phyloP scores from a whole-genome alignment of 352 stramenopile species.

The Globisporangium carolinianum region DNA sequence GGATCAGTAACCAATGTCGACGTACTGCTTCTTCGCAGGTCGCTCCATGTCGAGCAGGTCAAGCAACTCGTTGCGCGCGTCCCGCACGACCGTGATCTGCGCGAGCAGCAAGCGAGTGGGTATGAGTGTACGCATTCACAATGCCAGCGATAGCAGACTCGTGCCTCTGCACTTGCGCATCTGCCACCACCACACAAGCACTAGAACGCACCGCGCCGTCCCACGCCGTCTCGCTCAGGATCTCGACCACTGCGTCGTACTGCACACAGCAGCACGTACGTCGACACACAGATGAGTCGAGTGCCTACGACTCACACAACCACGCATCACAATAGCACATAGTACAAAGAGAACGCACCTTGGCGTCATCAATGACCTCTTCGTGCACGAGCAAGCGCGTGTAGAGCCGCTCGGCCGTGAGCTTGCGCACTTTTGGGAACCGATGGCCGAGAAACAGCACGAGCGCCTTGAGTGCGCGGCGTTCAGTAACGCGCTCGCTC shows the following conservation, averaged over 20 bases:
- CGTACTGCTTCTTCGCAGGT: conserved; percentile 53
- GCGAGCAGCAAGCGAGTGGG: no score
- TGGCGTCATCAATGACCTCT: conserved; percentile 54
- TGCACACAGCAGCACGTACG: conserved; percentile 10
- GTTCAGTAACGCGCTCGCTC: conserved; percentile 47
- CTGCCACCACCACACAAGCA: conserved; percentile 3
- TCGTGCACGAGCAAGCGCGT: conserved; percentile 72
- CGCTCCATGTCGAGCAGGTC: conserved; percentile 56
- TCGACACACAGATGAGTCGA: no score
- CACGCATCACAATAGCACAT: no score
- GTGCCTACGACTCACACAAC: no score
- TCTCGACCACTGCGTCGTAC: conserved; percentile 69
- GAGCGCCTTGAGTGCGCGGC: conserved; percentile 55
- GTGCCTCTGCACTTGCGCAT: no score
- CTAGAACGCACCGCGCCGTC: conserved; percentile 49
- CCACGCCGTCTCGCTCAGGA: conserved; percentile 77
- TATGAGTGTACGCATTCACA: no score
- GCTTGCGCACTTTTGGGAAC: conserved; percentile 82
- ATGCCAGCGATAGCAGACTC: no score
- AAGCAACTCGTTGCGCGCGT: conserved; percentile 53
- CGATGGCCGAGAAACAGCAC: conserved; percentile 76
- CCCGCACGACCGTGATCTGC: conserved; percentile 44
- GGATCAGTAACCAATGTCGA: background rate
- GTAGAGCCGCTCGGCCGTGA: conserved; percentile 80
- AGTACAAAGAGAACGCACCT: conserved; percentile 24